Evolutionary conservation across 139 green algal species (phyloP).

Genomic region (Coelastrella sp.): DNA sequence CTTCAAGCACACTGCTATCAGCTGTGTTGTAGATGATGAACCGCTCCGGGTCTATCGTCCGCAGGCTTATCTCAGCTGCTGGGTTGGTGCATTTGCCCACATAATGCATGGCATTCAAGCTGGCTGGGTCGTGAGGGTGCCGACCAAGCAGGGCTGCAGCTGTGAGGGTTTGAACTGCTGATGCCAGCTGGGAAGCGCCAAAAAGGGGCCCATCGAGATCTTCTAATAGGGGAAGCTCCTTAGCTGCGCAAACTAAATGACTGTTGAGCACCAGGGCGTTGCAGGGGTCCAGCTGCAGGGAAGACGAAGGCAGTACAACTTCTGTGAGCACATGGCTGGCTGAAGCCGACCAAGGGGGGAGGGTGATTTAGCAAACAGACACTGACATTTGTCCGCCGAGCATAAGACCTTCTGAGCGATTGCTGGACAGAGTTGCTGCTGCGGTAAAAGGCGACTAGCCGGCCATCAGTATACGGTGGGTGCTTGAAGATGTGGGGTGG

Average conservation of each 20-base stretch:
- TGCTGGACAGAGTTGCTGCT: too few species aligned
- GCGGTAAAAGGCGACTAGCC: too few species aligned
- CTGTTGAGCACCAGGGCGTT: conserved; percentile 82
- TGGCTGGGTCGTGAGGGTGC: conserved; percentile 55
- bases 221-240: conserved; percentile 78
- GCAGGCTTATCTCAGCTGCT: conserved; percentile 72
- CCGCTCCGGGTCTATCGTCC: conserved; percentile 89
- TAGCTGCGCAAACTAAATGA: conserved; percentile 88
- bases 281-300: conserved; percentile 72
- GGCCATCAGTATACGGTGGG: too few species aligned
- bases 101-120: conserved; percentile 70
- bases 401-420: too few species aligned
- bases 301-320: background rate
- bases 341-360: too few species aligned
- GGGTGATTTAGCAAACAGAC: too few species aligned
- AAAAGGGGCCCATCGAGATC: conserved; percentile 40
- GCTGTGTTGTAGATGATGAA: conserved; percentile 86
- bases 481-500: too few species aligned
- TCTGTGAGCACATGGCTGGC: background rate
- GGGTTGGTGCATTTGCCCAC: conserved; percentile 62
- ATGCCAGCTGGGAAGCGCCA: background rate
- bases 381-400: too few species aligned
- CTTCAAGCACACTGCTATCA: conserved; percentile 77
- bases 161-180: background rate
- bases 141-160: conserved; percentile 55